Conservation (phyloP, 371 early-diverging fungal genomes). For the Vairimorpha necatrix region DNA sequence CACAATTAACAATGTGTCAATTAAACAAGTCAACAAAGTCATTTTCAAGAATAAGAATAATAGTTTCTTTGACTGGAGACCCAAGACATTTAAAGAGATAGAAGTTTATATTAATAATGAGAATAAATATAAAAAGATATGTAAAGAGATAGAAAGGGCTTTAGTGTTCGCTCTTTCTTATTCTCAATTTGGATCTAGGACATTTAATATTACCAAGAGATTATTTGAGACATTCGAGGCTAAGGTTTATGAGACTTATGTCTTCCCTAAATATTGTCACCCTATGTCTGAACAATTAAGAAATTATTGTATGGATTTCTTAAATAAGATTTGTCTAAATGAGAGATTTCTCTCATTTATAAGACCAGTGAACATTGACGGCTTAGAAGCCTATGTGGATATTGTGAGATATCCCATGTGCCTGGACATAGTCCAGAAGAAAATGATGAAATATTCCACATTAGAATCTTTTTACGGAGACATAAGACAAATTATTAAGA, state of each 20-base stretch:
- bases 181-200: slow-evolving; percentile 1
- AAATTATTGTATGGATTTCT: slow-evolving; percentile 22
- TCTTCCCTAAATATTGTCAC: background rate
- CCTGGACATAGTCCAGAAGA: slow-evolving; percentile 13
- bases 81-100: slow-evolving; percentile 13
- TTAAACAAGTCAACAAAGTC: slow-evolving; percentile 23
- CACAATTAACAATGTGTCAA: background rate
- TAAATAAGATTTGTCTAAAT: slow-evolving; percentile 13
- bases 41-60: background rate
- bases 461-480: slow-evolving; percentile 23
- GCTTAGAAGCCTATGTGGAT: slow-evolving; percentile 43
- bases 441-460: slow-evolving; percentile 1
- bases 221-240: slow-evolving; percentile 23
- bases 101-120: background rate
- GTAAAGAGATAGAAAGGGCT: slow-evolving; percentile 3
- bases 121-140: background rate
- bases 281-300: background rate
- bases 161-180: slow-evolving; percentile 34
- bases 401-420: slow-evolving; percentile 39
- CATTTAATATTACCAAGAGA: slow-evolving; percentile 31
- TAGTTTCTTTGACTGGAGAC: background rate
- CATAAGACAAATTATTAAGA: slow-evolving; percentile 20
- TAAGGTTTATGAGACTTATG: background rate
- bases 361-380: slow-evolving; percentile 4
- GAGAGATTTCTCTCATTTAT: slow-evolving; percentile 10